These are phyloP conservation scores for Scopulariopsis brevicaulis DNA, from an alignment of 2,329 filamentous ascomycete genomes.

Conservation along the genomic window DNA sequence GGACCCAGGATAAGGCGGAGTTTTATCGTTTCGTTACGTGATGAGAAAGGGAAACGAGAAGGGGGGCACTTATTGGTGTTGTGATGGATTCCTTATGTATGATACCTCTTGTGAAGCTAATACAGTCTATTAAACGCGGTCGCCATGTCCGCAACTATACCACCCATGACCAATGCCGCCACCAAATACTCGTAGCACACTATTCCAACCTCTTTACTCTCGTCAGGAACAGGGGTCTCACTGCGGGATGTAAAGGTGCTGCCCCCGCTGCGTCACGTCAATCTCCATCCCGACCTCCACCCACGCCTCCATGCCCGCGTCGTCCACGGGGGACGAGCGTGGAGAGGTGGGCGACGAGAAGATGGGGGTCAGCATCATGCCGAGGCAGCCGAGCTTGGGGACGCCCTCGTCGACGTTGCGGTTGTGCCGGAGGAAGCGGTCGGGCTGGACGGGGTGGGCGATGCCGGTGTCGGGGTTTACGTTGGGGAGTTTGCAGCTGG, in stretches of 20 bases:
- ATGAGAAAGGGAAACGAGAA: not conserved
- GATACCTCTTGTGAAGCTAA: not conserved
- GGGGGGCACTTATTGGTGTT: not conserved
- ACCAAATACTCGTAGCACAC: no score
- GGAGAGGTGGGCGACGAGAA: slow-evolving; percentile 16
- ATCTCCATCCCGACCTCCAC: slow-evolving; percentile 46
- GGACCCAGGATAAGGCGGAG: no score
- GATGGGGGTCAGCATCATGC: slow-evolving; percentile 54
- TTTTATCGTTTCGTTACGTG: no score
- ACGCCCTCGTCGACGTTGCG: slow-evolving; percentile 51
- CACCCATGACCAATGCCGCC: not conserved
- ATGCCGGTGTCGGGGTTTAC: slow-evolving; percentile 51
- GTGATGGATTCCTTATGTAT: not conserved
- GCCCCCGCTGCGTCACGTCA: slow-evolving; percentile 32
- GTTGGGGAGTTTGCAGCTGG: slow-evolving; percentile 58
- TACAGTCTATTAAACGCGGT: not conserved
- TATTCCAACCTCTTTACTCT: not conserved
- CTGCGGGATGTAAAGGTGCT: slow-evolving; percentile 21
- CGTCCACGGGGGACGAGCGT: slow-evolving; percentile 15
- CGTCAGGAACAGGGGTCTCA: not conserved
- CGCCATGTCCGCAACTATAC: not conserved
- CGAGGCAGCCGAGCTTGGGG: slow-evolving; percentile 43
- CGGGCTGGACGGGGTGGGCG: slow-evolving; percentile 42
- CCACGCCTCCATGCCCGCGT: slow-evolving; percentile 24
- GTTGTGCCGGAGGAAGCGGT: slow-evolving; percentile 43